Base-by-base conservation (phyloP, 1,284 basidiomycete genomes). In the Puccinia coronata region DNA sequence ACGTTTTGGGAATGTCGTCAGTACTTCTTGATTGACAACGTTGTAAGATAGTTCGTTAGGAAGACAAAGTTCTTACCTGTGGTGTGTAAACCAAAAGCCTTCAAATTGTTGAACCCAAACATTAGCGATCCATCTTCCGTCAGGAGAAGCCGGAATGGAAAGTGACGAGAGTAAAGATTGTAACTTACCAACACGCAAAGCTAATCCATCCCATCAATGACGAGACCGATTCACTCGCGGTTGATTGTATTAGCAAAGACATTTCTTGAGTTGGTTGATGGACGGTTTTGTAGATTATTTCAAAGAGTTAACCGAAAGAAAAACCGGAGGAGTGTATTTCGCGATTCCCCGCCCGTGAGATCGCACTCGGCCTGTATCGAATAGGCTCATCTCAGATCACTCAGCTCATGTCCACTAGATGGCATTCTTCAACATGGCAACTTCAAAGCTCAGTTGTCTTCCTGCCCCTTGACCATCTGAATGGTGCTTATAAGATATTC, bases 201-300 rank as follows among this genome's bases (percentile, higher is more conserved):
- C 77, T 80, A 51, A 80, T 67, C 77, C 67, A 80, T 18, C 77
- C 77, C 77, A 80, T 53, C 39, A 80, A 49, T 11, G 77, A 70
- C 12, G 77, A 67, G 49, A 80, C 11, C 23, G 77, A 71, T 25
- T 80, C 49, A 23, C 49, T 71, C 8, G 43, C 31, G 34, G 49
- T 51, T 8, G 43, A 49, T 53, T 71, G 16, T 31, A 71, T 71
- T 53, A 49, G 31, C 47, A 53, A 34, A 18, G 47, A 49, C 67
- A 70, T 70, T 67, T 41, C 65, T 47, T 61, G 31, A 57, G 25
- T 18, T 59, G 31, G 4, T 51, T 20, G 49, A 20, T 51, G 23
- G 18, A 43, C n/a, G n/a, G 25, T 57, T n/a, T 47, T 47, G 47
- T 47, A 9, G 47, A 18, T 47, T 11, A 47, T 47, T n/a, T n/a